Evolutionary conservation across 345 rosid species (phyloP).

Genomic region (Linum usitatissimum): DNA sequence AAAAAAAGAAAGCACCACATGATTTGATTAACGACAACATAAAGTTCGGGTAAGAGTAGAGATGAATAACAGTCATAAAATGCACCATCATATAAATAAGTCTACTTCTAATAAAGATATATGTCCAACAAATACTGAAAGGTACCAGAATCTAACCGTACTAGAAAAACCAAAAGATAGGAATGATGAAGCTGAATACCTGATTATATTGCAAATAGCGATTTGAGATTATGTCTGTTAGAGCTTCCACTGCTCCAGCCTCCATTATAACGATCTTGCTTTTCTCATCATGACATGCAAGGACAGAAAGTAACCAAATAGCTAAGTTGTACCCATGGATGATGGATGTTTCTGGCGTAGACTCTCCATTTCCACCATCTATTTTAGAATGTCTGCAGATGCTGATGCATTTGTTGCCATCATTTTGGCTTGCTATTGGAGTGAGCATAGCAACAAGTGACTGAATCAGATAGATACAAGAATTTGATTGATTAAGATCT

Average conservation of each 20-base stretch:
- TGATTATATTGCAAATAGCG: conserved; percentile 52
- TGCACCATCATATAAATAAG: too few species aligned
- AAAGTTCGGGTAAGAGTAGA: too few species aligned
- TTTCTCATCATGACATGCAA: conserved; percentile 83
- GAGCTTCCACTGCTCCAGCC: conserved; percentile 82
- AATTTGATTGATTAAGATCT: conserved; percentile 69
- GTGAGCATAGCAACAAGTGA: conserved; percentile 69
- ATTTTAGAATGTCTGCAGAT: conserved; percentile 52
- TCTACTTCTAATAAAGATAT: too few species aligned
- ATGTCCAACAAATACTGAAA: background rate
- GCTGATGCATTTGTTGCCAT: conserved; percentile 44
- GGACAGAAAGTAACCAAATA: conserved; percentile 80
- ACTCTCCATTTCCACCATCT: conserved; percentile 39
- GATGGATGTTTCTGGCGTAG: conserved; percentile 35
- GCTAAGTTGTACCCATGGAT: conserved; percentile 72
- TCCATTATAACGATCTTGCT: conserved; percentile 75
- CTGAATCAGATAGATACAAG: conserved; percentile 50
- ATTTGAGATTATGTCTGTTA: conserved; percentile 61
- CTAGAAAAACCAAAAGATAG: conserved; percentile 3
- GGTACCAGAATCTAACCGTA: background rate
- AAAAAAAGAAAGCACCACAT: conserved; percentile 11
- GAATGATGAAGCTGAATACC: conserved; percentile 34
- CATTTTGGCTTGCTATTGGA: conserved; percentile 35
- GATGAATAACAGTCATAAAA: too few species aligned
- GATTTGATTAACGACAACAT: conserved; percentile 5